These are phyloP conservation scores for Nakaseomyces nivariensis DNA, from an alignment of 1,139 yeast genomes.

Conservation along the genomic window DNA sequence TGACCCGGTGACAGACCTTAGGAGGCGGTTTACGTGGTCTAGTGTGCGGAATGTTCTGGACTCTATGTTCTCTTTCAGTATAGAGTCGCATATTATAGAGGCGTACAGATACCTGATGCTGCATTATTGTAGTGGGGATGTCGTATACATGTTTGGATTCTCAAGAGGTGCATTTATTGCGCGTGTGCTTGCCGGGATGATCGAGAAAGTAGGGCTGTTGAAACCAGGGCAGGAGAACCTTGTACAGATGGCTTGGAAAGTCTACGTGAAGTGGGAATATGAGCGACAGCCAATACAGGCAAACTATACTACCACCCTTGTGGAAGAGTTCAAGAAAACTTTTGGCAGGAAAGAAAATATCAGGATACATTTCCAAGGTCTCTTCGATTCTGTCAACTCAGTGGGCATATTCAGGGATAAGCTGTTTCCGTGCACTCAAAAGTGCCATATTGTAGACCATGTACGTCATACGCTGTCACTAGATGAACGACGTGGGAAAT, in stretches of 20 bases:
- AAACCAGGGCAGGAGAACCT: conserved; percentile 44
- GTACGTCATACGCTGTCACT: conserved; percentile 56
- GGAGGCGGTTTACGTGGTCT: conserved; percentile 15
- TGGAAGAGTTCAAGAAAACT: conserved; percentile 42
- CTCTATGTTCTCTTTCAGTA: conserved; percentile 42
- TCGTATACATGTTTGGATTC: conserved; percentile 48
- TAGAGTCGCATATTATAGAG: conserved; percentile 45
- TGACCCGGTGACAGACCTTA: conserved; percentile 28
- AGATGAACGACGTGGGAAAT: conserved; percentile 55
- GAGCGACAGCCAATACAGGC: conserved; percentile 46
- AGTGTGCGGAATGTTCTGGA: conserved; percentile 33
- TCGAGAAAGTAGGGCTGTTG: conserved; percentile 49
- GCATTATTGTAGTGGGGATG: conserved; percentile 40
- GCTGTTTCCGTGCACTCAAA: conserved; percentile 47
- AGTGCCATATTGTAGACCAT: conserved; percentile 42
- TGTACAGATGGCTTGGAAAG: conserved; percentile 50
- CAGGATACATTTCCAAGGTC: conserved; percentile 46
- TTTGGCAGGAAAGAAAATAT: conserved; percentile 38
- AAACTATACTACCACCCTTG: conserved; percentile 34
- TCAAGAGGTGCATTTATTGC: conserved; percentile 62
- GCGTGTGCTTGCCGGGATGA: conserved; percentile 52
- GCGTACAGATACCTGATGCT: conserved; percentile 46
- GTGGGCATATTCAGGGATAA: conserved; percentile 49
- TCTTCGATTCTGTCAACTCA: conserved; percentile 59
- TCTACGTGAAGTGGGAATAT: conserved; percentile 52